These are phyloP conservation scores for Azolla pinnata DNA, from an alignment of 75 land plant species.

Conservation along the genomic window DNA sequence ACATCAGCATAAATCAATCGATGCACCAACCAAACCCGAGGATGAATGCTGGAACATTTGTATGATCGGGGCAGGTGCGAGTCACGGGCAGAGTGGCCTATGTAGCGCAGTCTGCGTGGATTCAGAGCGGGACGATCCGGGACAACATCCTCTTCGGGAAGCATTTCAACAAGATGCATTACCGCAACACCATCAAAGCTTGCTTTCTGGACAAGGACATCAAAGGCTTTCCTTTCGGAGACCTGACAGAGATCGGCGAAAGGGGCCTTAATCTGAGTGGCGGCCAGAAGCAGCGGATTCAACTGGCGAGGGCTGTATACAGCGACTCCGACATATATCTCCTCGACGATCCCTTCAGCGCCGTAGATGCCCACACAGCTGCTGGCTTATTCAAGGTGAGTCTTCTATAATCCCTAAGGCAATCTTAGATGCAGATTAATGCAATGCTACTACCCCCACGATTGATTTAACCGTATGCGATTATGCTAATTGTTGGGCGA, in stretches of 20 bases:
- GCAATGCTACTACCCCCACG: too few species aligned
- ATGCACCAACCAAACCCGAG: too few species aligned
- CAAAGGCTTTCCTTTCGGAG: constrained; percentile 43
- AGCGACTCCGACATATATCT: constrained; percentile 74
- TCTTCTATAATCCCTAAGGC: too few species aligned
- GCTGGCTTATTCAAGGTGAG: constrained; percentile 60
- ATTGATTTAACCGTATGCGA: too few species aligned
- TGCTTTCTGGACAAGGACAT: constrained; percentile 73
- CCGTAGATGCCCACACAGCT: constrained; percentile 85
- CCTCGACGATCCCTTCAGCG: constrained; percentile 88
- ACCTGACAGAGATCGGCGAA: constrained; percentile 73
- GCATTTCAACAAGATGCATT: constrained; percentile 37
- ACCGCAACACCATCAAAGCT: constrained; percentile 40
- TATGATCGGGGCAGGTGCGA: constrained; percentile 29
- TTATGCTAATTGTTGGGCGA: too few species aligned
- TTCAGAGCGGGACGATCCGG: constrained; percentile 66
- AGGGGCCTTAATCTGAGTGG: constrained; percentile 83
- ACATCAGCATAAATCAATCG: too few species aligned
- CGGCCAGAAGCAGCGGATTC: constrained; percentile 83
- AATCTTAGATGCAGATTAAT: too few species aligned
- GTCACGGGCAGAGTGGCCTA: constrained; percentile 61
- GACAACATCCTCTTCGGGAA: constrained; percentile 70
- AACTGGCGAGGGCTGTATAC: constrained; percentile 77
- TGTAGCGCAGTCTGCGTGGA: constrained; percentile 74
- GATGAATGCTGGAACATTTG: too few species aligned